Evolutionary conservation across 2,329 filamentous ascomycete species (phyloP).

Genomic region (Fusarium setosum): DNA sequence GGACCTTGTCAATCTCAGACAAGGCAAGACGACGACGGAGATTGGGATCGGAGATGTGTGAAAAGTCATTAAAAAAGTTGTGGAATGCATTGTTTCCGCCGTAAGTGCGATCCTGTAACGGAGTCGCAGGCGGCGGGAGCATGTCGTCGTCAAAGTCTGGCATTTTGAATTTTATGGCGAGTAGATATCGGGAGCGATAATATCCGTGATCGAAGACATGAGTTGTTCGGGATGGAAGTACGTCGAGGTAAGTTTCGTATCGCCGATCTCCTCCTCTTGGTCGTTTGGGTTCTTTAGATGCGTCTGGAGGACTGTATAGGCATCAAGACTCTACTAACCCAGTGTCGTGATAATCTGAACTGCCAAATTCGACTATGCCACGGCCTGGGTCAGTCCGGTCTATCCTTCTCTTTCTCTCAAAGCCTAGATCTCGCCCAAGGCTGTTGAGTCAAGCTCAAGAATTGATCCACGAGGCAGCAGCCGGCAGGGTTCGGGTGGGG

Average conservation of each 20-base stretch:
- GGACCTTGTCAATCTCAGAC: constrained; percentile 82
- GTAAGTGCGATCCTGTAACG: constrained; percentile 56
- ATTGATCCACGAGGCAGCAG: constrained; percentile 4
- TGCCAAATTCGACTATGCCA: constrained; percentile 1
- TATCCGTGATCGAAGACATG: constrained; percentile 44
- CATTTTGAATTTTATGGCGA: constrained; percentile 44
- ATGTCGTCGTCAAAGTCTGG: constrained; percentile 50
- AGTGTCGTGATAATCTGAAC: neutral
- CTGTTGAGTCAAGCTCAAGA: neutral
- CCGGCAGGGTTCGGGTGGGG: neutral
- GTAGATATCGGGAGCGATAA: constrained; percentile 35
- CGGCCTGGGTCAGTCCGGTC: neutral
- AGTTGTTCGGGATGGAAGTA: constrained; percentile 22
- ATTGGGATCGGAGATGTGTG: constrained; percentile 77
- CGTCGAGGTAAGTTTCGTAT: constrained; percentile 28
- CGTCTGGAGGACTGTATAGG: constrained; percentile 20
- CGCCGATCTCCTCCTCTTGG: constrained; percentile 31
- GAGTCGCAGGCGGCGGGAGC: constrained; percentile 55
- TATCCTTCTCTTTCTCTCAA: constrained; percentile 11
- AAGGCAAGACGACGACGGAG: constrained; percentile 80
- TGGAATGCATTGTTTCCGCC: constrained; percentile 78
- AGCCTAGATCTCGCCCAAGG: neutral
- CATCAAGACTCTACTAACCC: constrained; percentile 9
- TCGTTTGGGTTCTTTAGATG: constrained; percentile 7
- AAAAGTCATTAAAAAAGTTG: constrained; percentile 79